Evolutionary conservation across 257 asterid species (phyloP).

Genomic region (Solanum etuberosum): DNA sequence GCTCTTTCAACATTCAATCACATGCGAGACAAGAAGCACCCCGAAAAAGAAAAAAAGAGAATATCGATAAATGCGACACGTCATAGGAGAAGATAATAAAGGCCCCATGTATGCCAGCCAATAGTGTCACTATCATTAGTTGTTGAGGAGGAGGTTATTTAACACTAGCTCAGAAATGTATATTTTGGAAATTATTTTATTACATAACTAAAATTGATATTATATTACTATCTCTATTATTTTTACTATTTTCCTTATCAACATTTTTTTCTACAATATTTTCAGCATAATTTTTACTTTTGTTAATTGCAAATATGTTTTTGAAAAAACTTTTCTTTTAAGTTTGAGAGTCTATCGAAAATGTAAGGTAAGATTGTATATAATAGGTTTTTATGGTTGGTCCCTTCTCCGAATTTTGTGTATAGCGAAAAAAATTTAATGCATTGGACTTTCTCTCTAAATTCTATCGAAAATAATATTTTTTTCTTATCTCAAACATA

Average conservation of each 20-base stretch:
- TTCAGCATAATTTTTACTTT: too few species aligned
- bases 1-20: not conserved
- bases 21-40: not conserved
- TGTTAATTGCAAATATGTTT: not conserved
- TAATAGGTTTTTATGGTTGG: too few species aligned
- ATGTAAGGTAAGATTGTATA: rapidly evolving
- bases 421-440: too few species aligned
- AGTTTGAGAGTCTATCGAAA: too few species aligned
- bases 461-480: too few species aligned
- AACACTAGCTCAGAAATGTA: not conserved
- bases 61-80: not conserved
- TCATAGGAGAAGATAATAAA: not conserved
- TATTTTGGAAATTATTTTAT: not conserved
- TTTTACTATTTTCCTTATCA: not conserved
- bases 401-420: rapidly evolving
- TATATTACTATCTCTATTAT: not conserved
- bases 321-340: not conserved
- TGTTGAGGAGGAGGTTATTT: not conserved
- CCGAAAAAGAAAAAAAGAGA: not conserved
- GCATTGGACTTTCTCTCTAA: too few species aligned
- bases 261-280: too few species aligned
- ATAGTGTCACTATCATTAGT: slow-evolving; percentile 2
- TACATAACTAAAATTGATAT: not conserved
- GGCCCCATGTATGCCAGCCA: not conserved
- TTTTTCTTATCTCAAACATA: too few species aligned